phyloP scores from a whole-genome alignment of 2,329 filamentous ascomycete genomes.

The Dactylellina leptospora region DNA sequence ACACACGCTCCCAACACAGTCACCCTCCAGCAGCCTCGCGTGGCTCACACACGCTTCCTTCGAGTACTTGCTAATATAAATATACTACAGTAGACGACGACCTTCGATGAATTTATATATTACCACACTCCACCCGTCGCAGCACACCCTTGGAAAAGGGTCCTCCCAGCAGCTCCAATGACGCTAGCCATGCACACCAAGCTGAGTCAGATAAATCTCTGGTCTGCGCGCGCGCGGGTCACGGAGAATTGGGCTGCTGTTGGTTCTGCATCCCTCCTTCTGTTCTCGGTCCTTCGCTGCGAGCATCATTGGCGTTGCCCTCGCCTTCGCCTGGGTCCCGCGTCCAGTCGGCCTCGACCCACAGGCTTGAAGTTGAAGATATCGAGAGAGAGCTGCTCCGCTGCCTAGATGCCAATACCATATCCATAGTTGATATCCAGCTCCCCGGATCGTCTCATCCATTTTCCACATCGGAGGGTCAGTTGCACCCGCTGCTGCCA shows the following conservation, averaged over 20 bases:
- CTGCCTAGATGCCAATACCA: slow-evolving; percentile 8
- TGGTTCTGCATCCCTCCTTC: slow-evolving; percentile 12
- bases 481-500: slow-evolving; percentile 24
- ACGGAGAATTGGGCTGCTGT: too few relatives aligned
- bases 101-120: too few relatives aligned
- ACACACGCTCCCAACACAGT: slow-evolving; percentile 24
- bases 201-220: neutral
- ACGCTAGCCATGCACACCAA: too few relatives aligned
- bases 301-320: neutral
- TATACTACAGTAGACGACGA: too few relatives aligned
- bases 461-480: slow-evolving; percentile 20
- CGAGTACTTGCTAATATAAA: too few relatives aligned
- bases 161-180: too few relatives aligned
- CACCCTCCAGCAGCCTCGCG: slow-evolving; percentile 27
- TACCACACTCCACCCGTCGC: too few relatives aligned
- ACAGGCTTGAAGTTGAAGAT: too few relatives aligned
- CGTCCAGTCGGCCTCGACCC: too few relatives aligned
- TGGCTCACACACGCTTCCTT: neutral
- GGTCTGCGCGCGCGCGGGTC: too few relatives aligned
- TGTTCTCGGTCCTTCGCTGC: neutral
- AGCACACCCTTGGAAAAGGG: too few relatives aligned
- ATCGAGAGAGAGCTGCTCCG: slow-evolving; percentile 11
- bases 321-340: too few relatives aligned
- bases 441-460: neutral
- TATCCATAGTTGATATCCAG: slow-evolving; percentile 17